A percentile compares a stretch with the other conserved stretches of the same genome.
Conservation (phyloP, 1,284 basidiomycete genomes). For the Ganoderma boninense region DNA sequence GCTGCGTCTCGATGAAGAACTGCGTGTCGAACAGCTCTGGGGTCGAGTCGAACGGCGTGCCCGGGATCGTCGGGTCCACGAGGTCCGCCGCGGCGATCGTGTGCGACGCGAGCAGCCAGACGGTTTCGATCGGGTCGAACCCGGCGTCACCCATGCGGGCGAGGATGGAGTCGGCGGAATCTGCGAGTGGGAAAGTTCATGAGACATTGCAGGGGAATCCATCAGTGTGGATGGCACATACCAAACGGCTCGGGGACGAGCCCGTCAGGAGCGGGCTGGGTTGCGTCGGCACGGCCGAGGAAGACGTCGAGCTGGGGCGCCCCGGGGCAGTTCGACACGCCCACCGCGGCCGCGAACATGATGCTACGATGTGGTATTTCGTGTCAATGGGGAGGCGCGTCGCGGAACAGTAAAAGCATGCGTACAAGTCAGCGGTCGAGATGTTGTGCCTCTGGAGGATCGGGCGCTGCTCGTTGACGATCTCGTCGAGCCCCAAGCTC, state of each 20-base stretch:
- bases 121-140: constrained; percentile 48
- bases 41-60: constrained; percentile 34
- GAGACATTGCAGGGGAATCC: neutral
- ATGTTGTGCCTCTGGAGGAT: constrained; percentile 38
- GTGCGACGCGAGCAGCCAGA: constrained; percentile 49
- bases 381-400: neutral
- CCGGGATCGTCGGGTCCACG: constrained; percentile 29
- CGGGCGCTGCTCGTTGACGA: constrained; percentile 15
- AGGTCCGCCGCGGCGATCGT: constrained; percentile 35
- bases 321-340: constrained; percentile 41
- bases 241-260: constrained; percentile 51
- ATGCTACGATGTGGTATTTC: constrained; percentile 28
- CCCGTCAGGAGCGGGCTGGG: constrained; percentile 45
- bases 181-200: neutral
- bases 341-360: constrained; percentile 43
- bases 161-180: constrained; percentile 41
- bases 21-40: constrained; percentile 34
- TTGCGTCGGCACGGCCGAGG: constrained; percentile 39
- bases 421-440: constrained; percentile 36
- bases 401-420: neutral
- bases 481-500: constrained; percentile 37
- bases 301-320: constrained; percentile 43
- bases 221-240: neutral
- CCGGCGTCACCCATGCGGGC: constrained; percentile 37
- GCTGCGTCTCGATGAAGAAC: constrained; percentile 35